phyloP scores from a whole-genome alignment of 1,284 basidiomycete species.

The Heterobasidion occidentale region DNA sequence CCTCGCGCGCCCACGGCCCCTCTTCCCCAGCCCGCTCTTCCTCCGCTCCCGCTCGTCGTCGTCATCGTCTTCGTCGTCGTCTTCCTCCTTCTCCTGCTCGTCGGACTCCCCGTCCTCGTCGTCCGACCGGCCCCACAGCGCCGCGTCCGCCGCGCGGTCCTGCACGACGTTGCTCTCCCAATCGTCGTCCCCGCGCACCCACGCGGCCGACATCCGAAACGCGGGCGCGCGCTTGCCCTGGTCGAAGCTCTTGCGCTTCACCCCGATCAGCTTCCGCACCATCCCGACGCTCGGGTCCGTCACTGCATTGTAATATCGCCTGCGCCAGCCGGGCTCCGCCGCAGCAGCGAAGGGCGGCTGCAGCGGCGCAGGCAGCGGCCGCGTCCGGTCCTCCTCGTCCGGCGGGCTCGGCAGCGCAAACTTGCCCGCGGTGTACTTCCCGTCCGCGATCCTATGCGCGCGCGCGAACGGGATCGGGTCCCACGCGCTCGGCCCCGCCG shows the following conservation, averaged over 20 bases:
- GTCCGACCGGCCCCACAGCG: constrained; percentile 20
- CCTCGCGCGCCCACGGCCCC: constrained; percentile 6
- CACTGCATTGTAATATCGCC: constrained; percentile 33
- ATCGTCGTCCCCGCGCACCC: constrained; percentile 35
- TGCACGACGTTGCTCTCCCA: constrained; percentile 28
- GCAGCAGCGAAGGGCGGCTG: too few species aligned
- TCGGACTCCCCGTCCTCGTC: constrained; percentile 23
- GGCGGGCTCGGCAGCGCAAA: constrained; percentile 63
- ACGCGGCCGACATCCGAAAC: constrained; percentile 22
- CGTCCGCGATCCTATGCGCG: constrained; percentile 52
- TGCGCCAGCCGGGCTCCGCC: constrained; percentile 12
- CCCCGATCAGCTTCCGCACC: constrained; percentile 53
- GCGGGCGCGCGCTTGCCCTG: constrained; percentile 21
- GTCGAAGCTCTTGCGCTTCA: constrained; percentile 45
- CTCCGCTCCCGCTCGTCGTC: not conserved
- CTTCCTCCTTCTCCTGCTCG: constrained; percentile 18
- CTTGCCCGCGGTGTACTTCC: constrained; percentile 68
- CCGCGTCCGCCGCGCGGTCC: constrained; percentile 15
- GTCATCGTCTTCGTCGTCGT: constrained; percentile 18
- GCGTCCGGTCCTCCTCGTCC: constrained; percentile 35
- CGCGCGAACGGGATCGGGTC: constrained; percentile 65
- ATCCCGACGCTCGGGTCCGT: constrained; percentile 66
- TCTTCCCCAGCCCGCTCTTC: constrained; percentile 28
- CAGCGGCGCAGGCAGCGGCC: constrained; percentile 15
- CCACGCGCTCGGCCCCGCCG: constrained; percentile 33